These are phyloP conservation scores for Eutrema yunnanense DNA, from an alignment of 345 rosid species.

Conservation along the genomic window DNA sequence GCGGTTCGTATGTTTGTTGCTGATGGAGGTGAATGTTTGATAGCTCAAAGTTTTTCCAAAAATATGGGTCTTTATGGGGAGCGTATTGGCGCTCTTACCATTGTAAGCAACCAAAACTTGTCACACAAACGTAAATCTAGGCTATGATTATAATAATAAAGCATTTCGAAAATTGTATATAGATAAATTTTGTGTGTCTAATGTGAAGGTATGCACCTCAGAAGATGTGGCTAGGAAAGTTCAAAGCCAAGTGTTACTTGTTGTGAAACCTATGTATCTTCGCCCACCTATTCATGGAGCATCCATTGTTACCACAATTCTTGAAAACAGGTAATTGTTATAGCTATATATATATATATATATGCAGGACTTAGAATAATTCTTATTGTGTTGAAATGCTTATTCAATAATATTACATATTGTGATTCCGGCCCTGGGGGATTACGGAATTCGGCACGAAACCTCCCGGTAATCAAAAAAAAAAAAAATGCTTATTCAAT, in stretches of 20 bases:
- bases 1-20: slow-evolving; percentile 56
- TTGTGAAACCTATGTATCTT: slow-evolving; percentile 67
- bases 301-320: slow-evolving; percentile 59
- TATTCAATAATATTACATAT: no score
- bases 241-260: slow-evolving; percentile 60
- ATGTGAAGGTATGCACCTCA: slow-evolving; percentile 58
- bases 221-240: slow-evolving; percentile 63
- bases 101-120: slow-evolving; percentile 41
- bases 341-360: no score
- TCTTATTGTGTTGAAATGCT: no score
- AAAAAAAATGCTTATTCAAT: no score
- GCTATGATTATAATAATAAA: neutral
- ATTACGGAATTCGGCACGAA: no score
- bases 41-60: slow-evolving; percentile 68
- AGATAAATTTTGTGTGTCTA: neutral
- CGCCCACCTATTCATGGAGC: slow-evolving; percentile 77
- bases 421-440: no score
- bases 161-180: neutral
- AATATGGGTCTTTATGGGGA: slow-evolving; percentile 79
- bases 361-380: no score
- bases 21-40: slow-evolving; percentile 67
- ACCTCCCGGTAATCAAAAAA: no score
- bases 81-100: slow-evolving; percentile 75
- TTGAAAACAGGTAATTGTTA: slow-evolving; percentile 43
- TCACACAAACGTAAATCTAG: neutral